Percentiles rank a stretch among this genome's conserved stretches.
Conservation (phyloP, 768 basidiomycete species). For the Cystofilobasidium macerans region DNA sequence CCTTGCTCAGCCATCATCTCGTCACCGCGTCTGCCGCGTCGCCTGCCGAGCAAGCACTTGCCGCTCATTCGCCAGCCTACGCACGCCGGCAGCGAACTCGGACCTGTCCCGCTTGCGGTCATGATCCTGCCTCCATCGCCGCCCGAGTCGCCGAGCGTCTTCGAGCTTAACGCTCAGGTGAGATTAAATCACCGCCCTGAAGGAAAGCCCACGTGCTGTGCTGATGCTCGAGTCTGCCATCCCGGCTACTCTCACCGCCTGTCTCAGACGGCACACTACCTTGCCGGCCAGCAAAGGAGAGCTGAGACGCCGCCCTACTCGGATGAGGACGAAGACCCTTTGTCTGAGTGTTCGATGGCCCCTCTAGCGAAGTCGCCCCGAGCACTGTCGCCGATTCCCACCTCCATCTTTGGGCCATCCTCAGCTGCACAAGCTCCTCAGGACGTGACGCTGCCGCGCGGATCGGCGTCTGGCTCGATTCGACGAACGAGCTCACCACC, state of each 20-base stretch:
- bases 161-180: neutral
- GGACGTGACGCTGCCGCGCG: too few species aligned
- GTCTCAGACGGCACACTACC: neutral
- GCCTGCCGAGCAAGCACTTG: neutral
- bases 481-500: neutral
- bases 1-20: too few species aligned
- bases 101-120: neutral
- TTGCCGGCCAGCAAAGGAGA: neutral
- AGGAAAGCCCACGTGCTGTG: too few species aligned
- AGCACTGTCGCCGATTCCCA: too few species aligned
- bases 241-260: neutral
- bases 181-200: too few species aligned
- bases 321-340: neutral
- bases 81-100: neutral
- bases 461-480: neutral
- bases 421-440: too few species aligned
- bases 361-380: neutral
- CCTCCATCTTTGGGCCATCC: neutral
- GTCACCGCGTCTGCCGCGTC: too few species aligned
- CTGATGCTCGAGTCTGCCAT: too few species aligned
- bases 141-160: neutral
- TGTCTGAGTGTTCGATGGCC: neutral
- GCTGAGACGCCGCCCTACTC: slow-evolving; percentile 2
- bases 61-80: neutral
- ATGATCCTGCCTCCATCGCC: neutral